Evolutionary conservation across 2,329 filamentous ascomycete species (phyloP).

Genomic region (Rutstroemia sp.): DNA sequence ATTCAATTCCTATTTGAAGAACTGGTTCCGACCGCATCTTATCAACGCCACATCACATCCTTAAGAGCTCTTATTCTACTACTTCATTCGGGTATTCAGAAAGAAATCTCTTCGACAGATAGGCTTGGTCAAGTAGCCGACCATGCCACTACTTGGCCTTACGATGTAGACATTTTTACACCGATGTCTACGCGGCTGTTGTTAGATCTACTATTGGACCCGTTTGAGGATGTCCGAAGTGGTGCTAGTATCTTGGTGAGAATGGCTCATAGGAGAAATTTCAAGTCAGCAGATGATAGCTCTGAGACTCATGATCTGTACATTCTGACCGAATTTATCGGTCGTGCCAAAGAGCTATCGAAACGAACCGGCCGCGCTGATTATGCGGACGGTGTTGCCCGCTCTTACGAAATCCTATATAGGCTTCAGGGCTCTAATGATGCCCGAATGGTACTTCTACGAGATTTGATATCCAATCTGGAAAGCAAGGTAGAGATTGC

Average conservation of each 20-base stretch:
- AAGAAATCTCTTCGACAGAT: neutral
- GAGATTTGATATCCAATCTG: slow-evolving; percentile 51
- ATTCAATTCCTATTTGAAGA: slow-evolving; percentile 64
- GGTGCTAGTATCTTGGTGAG: slow-evolving; percentile 44
- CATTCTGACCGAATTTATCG: slow-evolving; percentile 41
- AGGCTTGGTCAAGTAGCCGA: slow-evolving; percentile 4
- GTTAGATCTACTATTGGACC: slow-evolving; percentile 75
- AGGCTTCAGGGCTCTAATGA: slow-evolving; percentile 41
- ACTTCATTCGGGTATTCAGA: slow-evolving; percentile 35
- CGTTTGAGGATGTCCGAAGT: slow-evolving; percentile 84
- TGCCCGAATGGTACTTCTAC: slow-evolving; percentile 44
- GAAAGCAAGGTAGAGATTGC: slow-evolving; percentile 58
- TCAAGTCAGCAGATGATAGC: slow-evolving; percentile 7
- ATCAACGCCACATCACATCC: slow-evolving; percentile 80
- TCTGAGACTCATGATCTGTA: neutral
- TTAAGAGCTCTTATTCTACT: slow-evolving; percentile 63
- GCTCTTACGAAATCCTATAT: slow-evolving; percentile 64
- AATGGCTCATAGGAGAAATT: slow-evolving; percentile 36
- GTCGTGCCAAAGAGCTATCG: slow-evolving; percentile 49
- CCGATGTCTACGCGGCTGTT: slow-evolving; percentile 53
- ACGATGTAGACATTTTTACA: slow-evolving; percentile 32
- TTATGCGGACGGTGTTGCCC: slow-evolving; percentile 84
- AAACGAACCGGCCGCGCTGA: slow-evolving; percentile 75
- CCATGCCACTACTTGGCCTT: slow-evolving; percentile 24
- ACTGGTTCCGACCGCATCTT: slow-evolving; percentile 73